Evolutionary conservation across 306 rosid species (phyloP).

Genomic region (Datisca glomerata): DNA sequence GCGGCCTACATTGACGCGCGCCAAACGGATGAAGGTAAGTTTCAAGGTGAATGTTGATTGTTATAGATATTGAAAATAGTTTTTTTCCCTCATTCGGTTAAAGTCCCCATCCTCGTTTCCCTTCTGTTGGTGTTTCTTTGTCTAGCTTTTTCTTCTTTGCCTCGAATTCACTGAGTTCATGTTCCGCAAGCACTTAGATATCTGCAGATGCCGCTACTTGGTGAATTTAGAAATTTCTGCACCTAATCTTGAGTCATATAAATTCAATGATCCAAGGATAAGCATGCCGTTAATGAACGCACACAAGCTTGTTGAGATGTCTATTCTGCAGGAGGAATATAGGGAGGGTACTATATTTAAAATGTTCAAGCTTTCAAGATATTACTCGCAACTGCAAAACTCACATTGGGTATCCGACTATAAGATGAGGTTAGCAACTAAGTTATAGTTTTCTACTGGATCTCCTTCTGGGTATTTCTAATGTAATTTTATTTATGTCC

Average conservation of each 20-base stretch:
- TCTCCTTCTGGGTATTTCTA: neutral
- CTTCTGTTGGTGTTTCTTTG: no score
- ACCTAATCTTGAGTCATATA: constrained; percentile 5
- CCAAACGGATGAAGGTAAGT: no score
- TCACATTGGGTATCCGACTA: neutral
- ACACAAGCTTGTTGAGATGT: constrained; percentile 3
- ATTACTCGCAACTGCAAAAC: neutral
- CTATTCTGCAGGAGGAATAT: neutral
- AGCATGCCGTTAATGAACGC: neutral
- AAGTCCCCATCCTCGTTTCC: no score
- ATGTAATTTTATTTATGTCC: neutral
- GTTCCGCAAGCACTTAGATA: constrained; percentile 1
- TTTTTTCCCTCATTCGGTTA: no score
- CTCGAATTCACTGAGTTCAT: no score
- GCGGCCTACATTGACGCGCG: no score
- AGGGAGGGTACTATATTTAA: neutral
- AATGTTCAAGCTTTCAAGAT: neutral
- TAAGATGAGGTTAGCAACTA: no score
- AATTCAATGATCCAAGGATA: constrained; percentile 1
- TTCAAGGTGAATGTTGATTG: no score
- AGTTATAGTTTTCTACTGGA: no score
- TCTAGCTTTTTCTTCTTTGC: no score
- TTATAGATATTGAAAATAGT: no score
- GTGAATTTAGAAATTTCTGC: constrained; percentile 5
- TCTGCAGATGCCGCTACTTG: constrained; percentile 1